These are phyloP conservation scores for Penicillium parvum DNA, from an alignment of 495 filamentous ascomycete genomes.

Conservation along the genomic window DNA sequence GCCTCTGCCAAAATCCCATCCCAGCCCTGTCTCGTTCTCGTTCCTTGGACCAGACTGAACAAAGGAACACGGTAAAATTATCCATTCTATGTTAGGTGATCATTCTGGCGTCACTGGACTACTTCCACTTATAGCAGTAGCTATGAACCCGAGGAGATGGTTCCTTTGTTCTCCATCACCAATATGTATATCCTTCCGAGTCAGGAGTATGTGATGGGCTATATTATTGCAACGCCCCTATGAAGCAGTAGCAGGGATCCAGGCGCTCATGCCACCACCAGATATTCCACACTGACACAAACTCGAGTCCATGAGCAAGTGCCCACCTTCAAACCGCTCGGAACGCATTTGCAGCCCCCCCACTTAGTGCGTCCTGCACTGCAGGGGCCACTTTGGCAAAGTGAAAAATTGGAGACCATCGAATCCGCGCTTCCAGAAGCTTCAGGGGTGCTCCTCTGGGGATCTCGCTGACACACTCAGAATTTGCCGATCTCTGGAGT, in stretches of 20 bases:
- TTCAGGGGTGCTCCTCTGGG: constrained; percentile 14
- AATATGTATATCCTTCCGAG: too few species aligned
- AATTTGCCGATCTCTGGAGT: constrained; percentile 25
- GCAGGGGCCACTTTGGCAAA: constrained; percentile 14
- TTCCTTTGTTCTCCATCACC: too few species aligned
- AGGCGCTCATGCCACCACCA: constrained; percentile 8
- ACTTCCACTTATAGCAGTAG: too few species aligned
- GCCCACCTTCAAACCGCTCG: too few species aligned
- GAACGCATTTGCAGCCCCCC: constrained; percentile 22
- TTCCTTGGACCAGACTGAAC: too few species aligned
- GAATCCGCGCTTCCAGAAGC: constrained; percentile 22
- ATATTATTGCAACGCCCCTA: too few species aligned
- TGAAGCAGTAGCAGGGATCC: constrained; percentile 7
- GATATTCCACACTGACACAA: constrained; percentile 18
- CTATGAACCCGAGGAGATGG: too few species aligned
- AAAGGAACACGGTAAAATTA: too few species aligned
- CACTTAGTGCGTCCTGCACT: constrained; percentile 27
- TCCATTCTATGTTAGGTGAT: too few species aligned
- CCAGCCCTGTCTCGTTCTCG: constrained; percentile 5
- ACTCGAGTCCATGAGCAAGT: constrained; percentile 8
- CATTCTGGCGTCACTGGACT: too few species aligned
- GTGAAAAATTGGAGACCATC: constrained; percentile 10
- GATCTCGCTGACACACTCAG: constrained; percentile 17
- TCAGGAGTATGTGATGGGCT: too few species aligned
- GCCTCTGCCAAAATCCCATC: constrained; percentile 23